Percentiles rank a stretch among this genome's conserved stretches.
Evolutionary conservation across 1,284 basidiomycete genomes (phyloP).

Genomic region (Ganoderma leucocontextum): DNA sequence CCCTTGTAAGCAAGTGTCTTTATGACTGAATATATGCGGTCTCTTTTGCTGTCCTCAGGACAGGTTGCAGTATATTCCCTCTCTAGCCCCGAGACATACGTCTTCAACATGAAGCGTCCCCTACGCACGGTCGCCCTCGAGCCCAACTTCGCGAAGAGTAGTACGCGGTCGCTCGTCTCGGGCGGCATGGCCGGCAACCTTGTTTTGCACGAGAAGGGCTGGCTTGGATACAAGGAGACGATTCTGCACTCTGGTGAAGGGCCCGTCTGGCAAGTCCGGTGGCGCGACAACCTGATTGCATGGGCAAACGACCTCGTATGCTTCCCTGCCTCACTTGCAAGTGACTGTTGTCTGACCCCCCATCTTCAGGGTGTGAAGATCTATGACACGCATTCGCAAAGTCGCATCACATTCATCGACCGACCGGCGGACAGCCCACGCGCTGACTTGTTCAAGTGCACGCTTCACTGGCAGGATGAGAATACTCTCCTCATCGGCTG

Average conservation of each 20-base stretch:
- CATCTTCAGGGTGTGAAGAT: slow-evolving; percentile 86
- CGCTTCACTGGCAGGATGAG: slow-evolving; percentile 92
- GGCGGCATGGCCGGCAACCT: slow-evolving; percentile 94
- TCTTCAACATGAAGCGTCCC: slow-evolving; percentile 93
- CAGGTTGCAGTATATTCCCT: slow-evolving; percentile 92
- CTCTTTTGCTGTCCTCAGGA: slow-evolving; percentile 54
- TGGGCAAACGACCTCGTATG: slow-evolving; percentile 95
- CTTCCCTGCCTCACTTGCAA: slow-evolving; percentile 7
- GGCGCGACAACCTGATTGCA: slow-evolving; percentile 89
- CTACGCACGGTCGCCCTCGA: slow-evolving; percentile 92
- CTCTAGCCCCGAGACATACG: slow-evolving; percentile 83
- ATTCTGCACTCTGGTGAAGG: slow-evolving; percentile 90
- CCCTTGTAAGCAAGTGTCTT: background rate
- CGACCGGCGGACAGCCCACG: slow-evolving; percentile 84
- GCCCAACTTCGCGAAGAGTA: slow-evolving; percentile 87
- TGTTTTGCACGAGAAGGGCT: slow-evolving; percentile 92
- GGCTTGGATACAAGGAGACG: slow-evolving; percentile 95
- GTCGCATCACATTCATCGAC: slow-evolving; percentile 89
- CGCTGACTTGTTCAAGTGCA: slow-evolving; percentile 94
- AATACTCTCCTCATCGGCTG: slow-evolving; percentile 91
- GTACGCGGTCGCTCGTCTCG: slow-evolving; percentile 88
- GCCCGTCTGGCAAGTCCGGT: slow-evolving; percentile 92
- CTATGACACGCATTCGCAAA: slow-evolving; percentile 85
- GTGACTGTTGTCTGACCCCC: background rate
- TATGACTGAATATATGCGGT: background rate